phyloP scores from a whole-genome alignment of 2,329 filamentous ascomycete genomes.

The Ophiosphaerella herpotricha region DNA sequence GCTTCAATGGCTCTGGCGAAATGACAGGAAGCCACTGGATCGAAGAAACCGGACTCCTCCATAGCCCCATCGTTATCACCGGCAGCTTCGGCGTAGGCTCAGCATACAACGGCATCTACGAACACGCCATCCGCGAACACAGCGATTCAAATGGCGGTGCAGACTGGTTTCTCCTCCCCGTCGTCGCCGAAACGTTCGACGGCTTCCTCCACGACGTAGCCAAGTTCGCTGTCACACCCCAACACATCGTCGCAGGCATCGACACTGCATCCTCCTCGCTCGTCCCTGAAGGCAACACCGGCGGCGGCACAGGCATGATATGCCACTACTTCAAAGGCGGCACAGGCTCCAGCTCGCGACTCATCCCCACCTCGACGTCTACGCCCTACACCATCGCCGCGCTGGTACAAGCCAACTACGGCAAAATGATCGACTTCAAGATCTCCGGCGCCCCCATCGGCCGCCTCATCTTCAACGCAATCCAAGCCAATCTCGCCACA shows the following conservation, averaged over 20 bases:
- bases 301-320: constrained; percentile 71
- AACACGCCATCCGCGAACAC: constrained; percentile 58
- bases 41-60: constrained; percentile 63
- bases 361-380: constrained; percentile 47
- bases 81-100: constrained; percentile 63
- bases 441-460: constrained; percentile 67
- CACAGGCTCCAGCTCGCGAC: constrained; percentile 64
- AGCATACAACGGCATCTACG: constrained; percentile 63
- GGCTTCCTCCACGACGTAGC: constrained; percentile 64
- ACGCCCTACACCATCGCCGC: constrained; percentile 63
- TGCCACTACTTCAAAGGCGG: constrained; percentile 70
- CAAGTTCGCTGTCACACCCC: constrained; percentile 59
- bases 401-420: constrained; percentile 70
- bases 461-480: constrained; percentile 55
- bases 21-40: constrained; percentile 67
- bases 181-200: constrained; percentile 68
- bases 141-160: constrained; percentile 45
- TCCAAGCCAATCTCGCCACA: constrained; percentile 45
- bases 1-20: constrained; percentile 68
- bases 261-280: constrained; percentile 54
- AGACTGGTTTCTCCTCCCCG: constrained; percentile 60
- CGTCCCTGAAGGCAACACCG: constrained; percentile 66
- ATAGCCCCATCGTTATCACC: constrained; percentile 65
- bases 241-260: constrained; percentile 61
- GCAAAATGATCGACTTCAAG: constrained; percentile 59